These are phyloP conservation scores for Zanthoxylum bungeanum DNA, from an alignment of 345 rosid genomes.

Conservation along the genomic window DNA sequence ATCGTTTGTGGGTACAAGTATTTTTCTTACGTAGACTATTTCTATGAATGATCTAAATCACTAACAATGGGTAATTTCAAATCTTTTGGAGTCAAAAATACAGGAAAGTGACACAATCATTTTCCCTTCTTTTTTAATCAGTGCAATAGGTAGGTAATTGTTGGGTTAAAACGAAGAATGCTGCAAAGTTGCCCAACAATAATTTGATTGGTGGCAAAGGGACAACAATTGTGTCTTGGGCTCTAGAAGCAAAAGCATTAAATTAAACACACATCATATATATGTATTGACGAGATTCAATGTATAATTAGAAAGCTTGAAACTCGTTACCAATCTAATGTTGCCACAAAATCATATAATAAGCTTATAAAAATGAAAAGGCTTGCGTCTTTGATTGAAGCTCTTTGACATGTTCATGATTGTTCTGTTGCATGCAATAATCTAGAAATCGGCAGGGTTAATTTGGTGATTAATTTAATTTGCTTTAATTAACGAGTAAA, in stretches of 20 bases:
- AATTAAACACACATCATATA: too few species aligned
- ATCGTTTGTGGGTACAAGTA: too few species aligned
- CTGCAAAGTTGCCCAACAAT: background rate
- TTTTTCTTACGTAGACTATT: too few species aligned
- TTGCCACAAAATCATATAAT: background rate
- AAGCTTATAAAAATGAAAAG: background rate
- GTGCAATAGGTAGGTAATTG: background rate
- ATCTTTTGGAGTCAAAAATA: background rate
- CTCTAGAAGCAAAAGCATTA: background rate
- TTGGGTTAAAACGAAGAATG: constrained; percentile 8
- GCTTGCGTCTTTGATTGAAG: background rate
- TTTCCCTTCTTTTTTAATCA: background rate
- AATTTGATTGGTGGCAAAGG: background rate
- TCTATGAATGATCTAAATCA: too few species aligned
- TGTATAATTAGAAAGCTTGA: too few species aligned
- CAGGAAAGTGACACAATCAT: background rate
- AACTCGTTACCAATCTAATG: background rate
- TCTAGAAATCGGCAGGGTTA: too few species aligned
- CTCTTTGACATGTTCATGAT: background rate
- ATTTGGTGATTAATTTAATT: too few species aligned
- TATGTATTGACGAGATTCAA: background rate
- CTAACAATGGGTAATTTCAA: too few species aligned
- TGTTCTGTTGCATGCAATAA: background rate
- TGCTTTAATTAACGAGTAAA: too few species aligned
- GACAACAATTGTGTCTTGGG: too few species aligned